phyloP scores from a whole-genome alignment of 495 filamentous ascomycete species.

The Neurospora pannonica region DNA sequence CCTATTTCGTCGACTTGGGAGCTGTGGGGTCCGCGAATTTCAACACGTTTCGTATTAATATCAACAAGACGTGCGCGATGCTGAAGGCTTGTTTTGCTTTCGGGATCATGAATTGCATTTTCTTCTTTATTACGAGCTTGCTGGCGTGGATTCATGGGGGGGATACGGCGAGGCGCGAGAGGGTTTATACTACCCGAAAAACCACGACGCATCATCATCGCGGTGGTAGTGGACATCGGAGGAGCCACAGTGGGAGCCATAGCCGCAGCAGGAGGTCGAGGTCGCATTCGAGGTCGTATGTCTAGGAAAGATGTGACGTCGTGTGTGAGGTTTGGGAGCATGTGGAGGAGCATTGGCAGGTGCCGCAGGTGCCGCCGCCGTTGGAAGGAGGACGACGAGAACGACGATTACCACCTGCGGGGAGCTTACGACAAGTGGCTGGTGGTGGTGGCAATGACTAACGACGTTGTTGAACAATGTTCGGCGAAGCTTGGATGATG shows the following conservation, averaged over 20 bases:
- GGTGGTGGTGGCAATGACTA: not conserved
- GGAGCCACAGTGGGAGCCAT: constrained; percentile 3
- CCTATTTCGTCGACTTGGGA: constrained; percentile 50
- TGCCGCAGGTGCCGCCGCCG: not conserved
- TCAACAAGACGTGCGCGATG: constrained; percentile 77
- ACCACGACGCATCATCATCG: not conserved
- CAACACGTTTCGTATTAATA: constrained; percentile 34
- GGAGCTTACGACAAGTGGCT: not conserved
- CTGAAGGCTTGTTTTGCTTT: constrained; percentile 80
- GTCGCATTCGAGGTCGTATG: constrained; percentile 10
- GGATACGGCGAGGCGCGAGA: constrained; percentile 8
- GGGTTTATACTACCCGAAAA: not conserved
- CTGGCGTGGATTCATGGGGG: constrained; percentile 51
- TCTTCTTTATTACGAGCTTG: constrained; percentile 67
- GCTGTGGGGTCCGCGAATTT: constrained; percentile 42
- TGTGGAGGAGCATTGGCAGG: not conserved
- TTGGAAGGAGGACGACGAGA: not conserved
- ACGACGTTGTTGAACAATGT: not conserved
- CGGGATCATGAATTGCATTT: constrained; percentile 77
- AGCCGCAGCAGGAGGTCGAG: constrained; percentile 9
- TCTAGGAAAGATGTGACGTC: not conserved
- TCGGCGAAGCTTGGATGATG: not conserved
- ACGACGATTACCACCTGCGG: not conserved
- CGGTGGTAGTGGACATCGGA: not conserved
- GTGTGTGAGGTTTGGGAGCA: not conserved